A percentile compares a stretch with the other conserved stretches of the same genome.
Evolutionary conservation across 2,329 filamentous ascomycete genomes (phyloP).

Genomic region (Madurella fahalii): DNA sequence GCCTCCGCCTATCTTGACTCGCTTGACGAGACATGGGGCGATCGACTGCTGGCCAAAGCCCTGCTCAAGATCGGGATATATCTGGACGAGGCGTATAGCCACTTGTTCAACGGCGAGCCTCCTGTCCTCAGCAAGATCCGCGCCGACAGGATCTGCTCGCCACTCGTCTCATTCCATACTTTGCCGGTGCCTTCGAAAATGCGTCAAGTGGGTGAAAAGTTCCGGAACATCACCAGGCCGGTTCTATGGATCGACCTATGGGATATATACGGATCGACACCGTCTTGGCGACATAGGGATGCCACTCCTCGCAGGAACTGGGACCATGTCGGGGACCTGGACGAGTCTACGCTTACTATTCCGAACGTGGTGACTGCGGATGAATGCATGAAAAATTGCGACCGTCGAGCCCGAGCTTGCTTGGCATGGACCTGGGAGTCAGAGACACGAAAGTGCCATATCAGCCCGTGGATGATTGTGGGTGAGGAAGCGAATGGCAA

Average conservation of each 20-base stretch:
- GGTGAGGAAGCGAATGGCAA: conserved; percentile 15
- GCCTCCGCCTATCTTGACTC: conserved; percentile 44
- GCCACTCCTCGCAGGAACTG: conserved; percentile 36
- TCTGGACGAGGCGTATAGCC: conserved; percentile 51
- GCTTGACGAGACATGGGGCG: conserved; percentile 50
- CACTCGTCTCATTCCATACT: conserved; percentile 52
- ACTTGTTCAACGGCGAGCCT: conserved; percentile 53
- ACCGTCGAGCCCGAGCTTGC: conserved; percentile 12
- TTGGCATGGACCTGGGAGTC: conserved; percentile 27
- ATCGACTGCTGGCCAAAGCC: conserved; percentile 50
- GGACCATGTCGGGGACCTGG: conserved; percentile 49
- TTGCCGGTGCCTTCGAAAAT: conserved; percentile 44
- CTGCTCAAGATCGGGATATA: conserved; percentile 52
- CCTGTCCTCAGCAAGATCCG: conserved; percentile 47
- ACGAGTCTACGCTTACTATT: conserved; percentile 37
- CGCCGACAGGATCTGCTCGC: conserved; percentile 49
- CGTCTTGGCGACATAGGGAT: conserved; percentile 29
- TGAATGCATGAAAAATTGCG: conserved; percentile 17
- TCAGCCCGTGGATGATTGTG: conserved; percentile 27
- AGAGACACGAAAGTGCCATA: conserved; percentile 13
- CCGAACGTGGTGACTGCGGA: conserved; percentile 16
- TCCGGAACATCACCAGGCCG: conserved; percentile 37
- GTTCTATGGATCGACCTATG: conserved; percentile 50
- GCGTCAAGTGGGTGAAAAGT: conserved; percentile 40
- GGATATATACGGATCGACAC: conserved; percentile 42